A percentile compares a stretch with the other conserved stretches of the same genome.
Evolutionary conservation across 345 rosid species (phyloP).

Genomic region (Alliaria petiolata): DNA sequence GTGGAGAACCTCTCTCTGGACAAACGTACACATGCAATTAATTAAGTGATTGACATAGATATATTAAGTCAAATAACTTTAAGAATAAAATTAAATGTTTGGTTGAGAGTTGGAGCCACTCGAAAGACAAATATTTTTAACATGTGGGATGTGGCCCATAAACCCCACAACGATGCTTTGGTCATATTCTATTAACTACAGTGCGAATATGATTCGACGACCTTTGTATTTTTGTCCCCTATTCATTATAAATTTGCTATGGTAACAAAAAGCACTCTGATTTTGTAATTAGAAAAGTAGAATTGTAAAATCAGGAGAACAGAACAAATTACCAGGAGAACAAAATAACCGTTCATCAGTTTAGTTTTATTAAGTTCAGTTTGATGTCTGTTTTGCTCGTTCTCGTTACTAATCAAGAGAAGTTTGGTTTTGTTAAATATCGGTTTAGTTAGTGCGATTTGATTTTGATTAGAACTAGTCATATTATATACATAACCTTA

Average conservation of each 20-base stretch:
- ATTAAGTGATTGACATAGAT: not conserved
- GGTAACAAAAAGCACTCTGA: not conserved
- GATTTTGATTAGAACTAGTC: not conserved
- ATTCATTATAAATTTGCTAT: not conserved
- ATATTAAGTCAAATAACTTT: constrained; percentile 1
- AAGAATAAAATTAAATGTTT: not conserved
- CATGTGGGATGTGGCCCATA: constrained; percentile 23
- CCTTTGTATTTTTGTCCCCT: not conserved
- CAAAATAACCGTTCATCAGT: too few relatives aligned
- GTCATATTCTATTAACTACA: constrained; percentile 1
- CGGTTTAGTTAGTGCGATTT: not conserved
- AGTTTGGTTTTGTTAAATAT: not conserved
- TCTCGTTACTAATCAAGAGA: too few relatives aligned
- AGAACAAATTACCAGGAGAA: too few relatives aligned
- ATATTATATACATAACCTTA: not conserved
- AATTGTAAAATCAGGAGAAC: too few relatives aligned
- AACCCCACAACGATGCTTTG: constrained; percentile 1
- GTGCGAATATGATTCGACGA: constrained; percentile 23
- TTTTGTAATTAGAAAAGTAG: not conserved
- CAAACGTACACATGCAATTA: not conserved
- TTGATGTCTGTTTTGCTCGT: too few relatives aligned
- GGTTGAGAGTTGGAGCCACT: constrained; percentile 21
- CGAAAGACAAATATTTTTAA: not conserved
- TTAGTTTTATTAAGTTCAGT: too few relatives aligned
- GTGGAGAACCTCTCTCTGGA: constrained; percentile 5